A percentile compares a stretch with the other conserved stretches of the same genome.
These are phyloP conservation scores for Arachnomyces sp. DNA, from an alignment of 2,329 filamentous ascomycete genomes.

Conservation along the genomic window DNA sequence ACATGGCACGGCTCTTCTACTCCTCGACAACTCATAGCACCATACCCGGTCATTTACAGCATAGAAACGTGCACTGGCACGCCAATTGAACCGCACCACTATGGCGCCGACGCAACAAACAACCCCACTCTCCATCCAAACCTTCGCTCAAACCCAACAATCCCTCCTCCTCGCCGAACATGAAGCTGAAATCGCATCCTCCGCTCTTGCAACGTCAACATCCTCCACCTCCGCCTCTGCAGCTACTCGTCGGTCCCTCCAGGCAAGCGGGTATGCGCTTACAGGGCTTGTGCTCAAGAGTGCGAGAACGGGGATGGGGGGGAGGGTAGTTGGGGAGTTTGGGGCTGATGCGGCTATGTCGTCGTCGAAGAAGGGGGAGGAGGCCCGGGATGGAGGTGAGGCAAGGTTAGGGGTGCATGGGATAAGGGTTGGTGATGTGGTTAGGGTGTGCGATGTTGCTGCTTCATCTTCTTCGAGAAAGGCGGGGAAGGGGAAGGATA, in stretches of 20 bases:
- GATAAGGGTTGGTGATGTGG: slow-evolving; percentile 41
- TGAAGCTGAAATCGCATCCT: slow-evolving; percentile 36
- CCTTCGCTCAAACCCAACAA: slow-evolving; percentile 36
- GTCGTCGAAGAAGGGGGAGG: slow-evolving; percentile 1
- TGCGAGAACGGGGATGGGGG: slow-evolving; percentile 80
- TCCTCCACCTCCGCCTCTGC: slow-evolving; percentile 32
- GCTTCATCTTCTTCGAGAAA: slow-evolving; percentile 24
- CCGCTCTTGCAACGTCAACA: slow-evolving; percentile 28
- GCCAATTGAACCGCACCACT: not conserved
- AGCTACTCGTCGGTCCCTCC: slow-evolving; percentile 34
- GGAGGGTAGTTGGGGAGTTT: slow-evolving; percentile 82
- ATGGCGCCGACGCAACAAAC: slow-evolving; percentile 11
- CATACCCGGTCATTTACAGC: too few species aligned
- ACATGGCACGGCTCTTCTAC: too few species aligned
- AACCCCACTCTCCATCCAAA: slow-evolving; percentile 26
- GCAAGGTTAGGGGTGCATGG: slow-evolving; percentile 36
- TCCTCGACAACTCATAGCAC: too few species aligned
- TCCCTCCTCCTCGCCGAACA: slow-evolving; percentile 36
- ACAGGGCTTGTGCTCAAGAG: slow-evolving; percentile 56
- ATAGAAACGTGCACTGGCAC: too few species aligned
- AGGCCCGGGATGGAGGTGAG: slow-evolving; percentile 9
- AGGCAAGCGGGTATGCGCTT: slow-evolving; percentile 33
- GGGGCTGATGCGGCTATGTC: slow-evolving; percentile 57
- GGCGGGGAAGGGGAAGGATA: slow-evolving; percentile 23
- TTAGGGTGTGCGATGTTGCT: slow-evolving; percentile 33